These are phyloP conservation scores for Potentilla sterilis DNA, from an alignment of 306 rosid species.

Conservation along the genomic window DNA sequence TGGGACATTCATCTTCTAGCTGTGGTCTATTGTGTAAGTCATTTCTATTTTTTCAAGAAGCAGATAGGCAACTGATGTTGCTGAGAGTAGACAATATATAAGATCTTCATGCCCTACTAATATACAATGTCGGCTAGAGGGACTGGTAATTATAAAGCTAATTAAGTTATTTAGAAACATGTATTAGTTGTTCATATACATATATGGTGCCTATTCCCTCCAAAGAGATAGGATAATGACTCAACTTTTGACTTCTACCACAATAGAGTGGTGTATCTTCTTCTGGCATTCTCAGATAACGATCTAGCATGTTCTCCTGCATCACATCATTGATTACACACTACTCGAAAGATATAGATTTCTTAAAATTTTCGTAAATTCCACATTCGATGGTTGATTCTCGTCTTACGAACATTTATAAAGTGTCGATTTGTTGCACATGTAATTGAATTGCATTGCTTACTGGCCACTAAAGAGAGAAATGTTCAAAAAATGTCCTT, in stretches of 20 bases:
- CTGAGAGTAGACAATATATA: background rate
- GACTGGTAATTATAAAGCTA: background rate
- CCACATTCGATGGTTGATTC: background rate
- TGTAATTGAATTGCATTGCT: background rate
- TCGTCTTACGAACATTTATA: background rate
- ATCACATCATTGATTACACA: background rate
- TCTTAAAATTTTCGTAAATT: background rate
- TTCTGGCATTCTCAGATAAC: background rate
- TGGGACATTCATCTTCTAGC: conserved; percentile 87
- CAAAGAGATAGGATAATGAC: conserved; percentile 16
- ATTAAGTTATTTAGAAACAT: background rate
- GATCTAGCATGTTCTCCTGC: background rate
- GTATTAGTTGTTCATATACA: background rate
- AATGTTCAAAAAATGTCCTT: background rate
- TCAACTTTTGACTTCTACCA: background rate
- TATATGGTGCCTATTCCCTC: conserved; percentile 4
- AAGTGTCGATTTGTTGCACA: background rate
- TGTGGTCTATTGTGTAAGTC: conserved; percentile 77
- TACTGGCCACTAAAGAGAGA: background rate
- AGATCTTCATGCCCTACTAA: background rate
- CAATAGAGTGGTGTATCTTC: background rate
- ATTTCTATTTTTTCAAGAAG: background rate
- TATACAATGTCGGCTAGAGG: background rate
- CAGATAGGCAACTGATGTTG: background rate
- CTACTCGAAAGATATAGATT: background rate